Percentiles rank a stretch among this genome's conserved stretches.
These are phyloP conservation scores for Mortierella sp. DNA, from an alignment of 371 early-diverging fungal species.

Conservation along the genomic window DNA sequence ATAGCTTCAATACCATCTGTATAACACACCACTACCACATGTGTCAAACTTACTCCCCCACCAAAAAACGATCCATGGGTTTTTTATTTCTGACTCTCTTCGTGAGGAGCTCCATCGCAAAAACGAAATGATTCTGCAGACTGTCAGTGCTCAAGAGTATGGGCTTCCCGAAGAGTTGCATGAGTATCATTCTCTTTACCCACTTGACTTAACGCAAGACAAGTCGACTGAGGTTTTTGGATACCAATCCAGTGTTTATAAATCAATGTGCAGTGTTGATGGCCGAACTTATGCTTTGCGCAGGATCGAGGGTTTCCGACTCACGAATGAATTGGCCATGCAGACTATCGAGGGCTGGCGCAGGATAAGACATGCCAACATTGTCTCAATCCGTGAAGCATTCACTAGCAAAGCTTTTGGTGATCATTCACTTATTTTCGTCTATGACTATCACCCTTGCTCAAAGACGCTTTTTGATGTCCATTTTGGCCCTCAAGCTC, in stretches of 20 bases:
- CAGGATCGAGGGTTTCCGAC: conserved; percentile 85
- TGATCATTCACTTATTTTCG: conserved; percentile 88
- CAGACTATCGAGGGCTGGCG: conserved; percentile 88
- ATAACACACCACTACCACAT: conserved; percentile 78
- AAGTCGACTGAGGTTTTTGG: conserved; percentile 73
- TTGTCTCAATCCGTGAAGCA: conserved; percentile 92
- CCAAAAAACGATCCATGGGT: conserved; percentile 82
- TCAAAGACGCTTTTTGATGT: conserved; percentile 78
- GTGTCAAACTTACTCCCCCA: conserved; percentile 78
- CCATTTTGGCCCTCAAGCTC: conserved; percentile 74
- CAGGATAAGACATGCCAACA: conserved; percentile 83
- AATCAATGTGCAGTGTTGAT: conserved; percentile 85
- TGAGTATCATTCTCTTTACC: conserved; percentile 86
- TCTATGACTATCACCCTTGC: conserved; percentile 93
- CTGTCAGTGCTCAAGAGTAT: conserved; percentile 69
- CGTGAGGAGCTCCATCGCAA: conserved; percentile 81
- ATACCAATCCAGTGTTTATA: conserved; percentile 85
- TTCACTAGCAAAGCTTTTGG: conserved; percentile 97
- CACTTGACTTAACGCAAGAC: conserved; percentile 70
- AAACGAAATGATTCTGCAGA: conserved; percentile 75
- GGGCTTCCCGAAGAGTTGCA: conserved; percentile 81
- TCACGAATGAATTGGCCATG: conserved; percentile 86
- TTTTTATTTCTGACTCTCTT: conserved; percentile 86
- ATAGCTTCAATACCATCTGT: conserved; percentile 83
- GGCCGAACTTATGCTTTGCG: conserved; percentile 87